Evolutionary conservation across 1,139 yeast species (phyloP).

Genomic region (Magnusiomyces magnusii): DNA sequence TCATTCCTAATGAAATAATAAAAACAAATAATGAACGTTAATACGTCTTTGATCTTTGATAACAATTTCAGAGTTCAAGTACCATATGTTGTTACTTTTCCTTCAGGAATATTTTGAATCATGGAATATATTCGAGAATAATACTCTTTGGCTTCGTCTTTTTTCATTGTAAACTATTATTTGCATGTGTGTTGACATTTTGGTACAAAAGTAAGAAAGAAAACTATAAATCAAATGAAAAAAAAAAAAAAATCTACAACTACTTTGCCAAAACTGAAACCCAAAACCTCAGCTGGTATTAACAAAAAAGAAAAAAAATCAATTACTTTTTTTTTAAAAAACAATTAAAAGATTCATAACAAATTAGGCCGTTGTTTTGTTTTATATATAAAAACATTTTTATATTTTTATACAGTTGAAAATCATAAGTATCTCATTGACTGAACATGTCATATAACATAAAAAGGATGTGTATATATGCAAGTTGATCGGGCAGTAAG

Average conservation of each 20-base stretch:
- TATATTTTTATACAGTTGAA: slow-evolving; percentile 7
- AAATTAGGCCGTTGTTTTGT: not conserved
- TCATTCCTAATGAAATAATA: slow-evolving; percentile 44
- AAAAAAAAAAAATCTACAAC: not conserved
- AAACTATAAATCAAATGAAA: not conserved
- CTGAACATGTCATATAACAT: slow-evolving; percentile 2
- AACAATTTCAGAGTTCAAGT: no score
- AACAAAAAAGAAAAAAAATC: not conserved
- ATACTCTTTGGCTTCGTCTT: slow-evolving; percentile 51
- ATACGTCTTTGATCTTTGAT: not conserved
- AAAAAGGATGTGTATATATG: not conserved
- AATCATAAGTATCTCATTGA: slow-evolving; percentile 5
- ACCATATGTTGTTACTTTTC: slow-evolving; percentile 62
- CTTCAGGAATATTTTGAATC: slow-evolving; percentile 52
- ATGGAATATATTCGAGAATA: slow-evolving; percentile 53
- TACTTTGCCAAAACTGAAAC: not conserved
- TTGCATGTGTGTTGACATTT: no score
- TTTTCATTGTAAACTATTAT: not conserved
- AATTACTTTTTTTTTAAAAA: slow-evolving; percentile 2
- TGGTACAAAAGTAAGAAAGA: no score
- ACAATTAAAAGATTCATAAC: not conserved
- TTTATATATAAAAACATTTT: not conserved
- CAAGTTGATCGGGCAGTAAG: not conserved
- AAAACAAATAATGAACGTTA: not conserved
- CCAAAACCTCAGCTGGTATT: not conserved